These are phyloP conservation scores for Solanum medicagineum DNA, from an alignment of 257 asterid genomes.

Conservation along the genomic window DNA sequence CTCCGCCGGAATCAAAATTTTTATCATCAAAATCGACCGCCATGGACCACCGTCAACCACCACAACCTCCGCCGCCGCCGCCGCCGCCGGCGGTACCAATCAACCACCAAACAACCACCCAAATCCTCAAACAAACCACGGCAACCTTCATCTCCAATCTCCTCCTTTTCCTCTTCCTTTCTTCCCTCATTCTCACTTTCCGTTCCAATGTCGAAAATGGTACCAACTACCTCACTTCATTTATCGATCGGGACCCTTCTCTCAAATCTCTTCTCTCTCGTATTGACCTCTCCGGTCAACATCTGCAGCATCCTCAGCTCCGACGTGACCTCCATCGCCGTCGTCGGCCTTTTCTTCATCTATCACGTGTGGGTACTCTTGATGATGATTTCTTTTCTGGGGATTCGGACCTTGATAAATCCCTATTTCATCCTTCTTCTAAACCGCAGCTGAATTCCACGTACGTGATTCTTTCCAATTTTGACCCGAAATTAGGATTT, in stretches of 20 bases:
- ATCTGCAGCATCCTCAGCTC: constrained; percentile 5
- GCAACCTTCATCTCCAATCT: constrained; percentile 35
- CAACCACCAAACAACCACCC: constrained; percentile 34
- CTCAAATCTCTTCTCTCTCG: constrained; percentile 68
- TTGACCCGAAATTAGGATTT: constrained; percentile 31
- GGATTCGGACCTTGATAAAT: constrained; percentile 70
- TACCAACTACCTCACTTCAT: constrained; percentile 61
- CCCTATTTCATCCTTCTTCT: constrained; percentile 46
- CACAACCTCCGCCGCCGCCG: constrained; percentile 1
- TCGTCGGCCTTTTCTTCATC: constrained; percentile 79
- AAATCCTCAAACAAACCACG: constrained; percentile 52
- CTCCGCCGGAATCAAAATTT: not conserved
- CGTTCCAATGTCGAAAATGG: constrained; percentile 58
- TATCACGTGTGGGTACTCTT: constrained; percentile 75
- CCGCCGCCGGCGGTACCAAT: constrained; percentile 12
- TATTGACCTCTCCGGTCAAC: constrained; percentile 33
- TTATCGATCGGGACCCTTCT: constrained; percentile 62
- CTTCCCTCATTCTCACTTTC: constrained; percentile 50
- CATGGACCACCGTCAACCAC: constrained; percentile 11
- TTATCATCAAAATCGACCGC: not conserved
- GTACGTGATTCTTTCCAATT: constrained; percentile 26
- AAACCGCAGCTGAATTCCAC: constrained; percentile 37
- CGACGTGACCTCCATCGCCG: constrained; percentile 29
- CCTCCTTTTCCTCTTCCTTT: constrained; percentile 46
- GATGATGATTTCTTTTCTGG: constrained; percentile 91